Percentiles rank a stretch among this genome's conserved stretches.
phyloP scores from a whole-genome alignment of 2,329 filamentous ascomycete species.

The Ophiocordyceps robertsii region DNA sequence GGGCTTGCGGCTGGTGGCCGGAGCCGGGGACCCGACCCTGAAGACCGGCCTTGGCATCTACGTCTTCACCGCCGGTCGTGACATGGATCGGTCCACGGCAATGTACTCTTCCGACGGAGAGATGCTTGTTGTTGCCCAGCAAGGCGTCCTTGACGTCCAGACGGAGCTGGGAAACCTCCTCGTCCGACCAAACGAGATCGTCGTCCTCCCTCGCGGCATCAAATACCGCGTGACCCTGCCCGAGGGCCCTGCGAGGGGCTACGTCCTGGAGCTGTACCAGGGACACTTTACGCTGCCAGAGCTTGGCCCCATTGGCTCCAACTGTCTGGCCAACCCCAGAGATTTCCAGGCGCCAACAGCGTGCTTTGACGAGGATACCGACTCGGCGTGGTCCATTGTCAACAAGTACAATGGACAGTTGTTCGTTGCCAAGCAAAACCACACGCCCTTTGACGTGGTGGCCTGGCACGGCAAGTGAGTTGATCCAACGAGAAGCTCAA shows the following conservation, averaged over 20 bases:
- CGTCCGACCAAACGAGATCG: slow-evolving; percentile 65
- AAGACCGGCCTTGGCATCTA: slow-evolving; percentile 72
- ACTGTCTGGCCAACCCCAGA: slow-evolving; percentile 58
- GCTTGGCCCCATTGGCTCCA: slow-evolving; percentile 60
- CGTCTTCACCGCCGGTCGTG: slow-evolving; percentile 64
- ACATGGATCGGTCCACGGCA: slow-evolving; percentile 61
- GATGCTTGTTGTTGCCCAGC: slow-evolving; percentile 62
- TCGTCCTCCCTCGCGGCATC: slow-evolving; percentile 60
- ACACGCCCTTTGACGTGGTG: slow-evolving; percentile 68
- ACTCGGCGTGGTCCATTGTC: slow-evolving; percentile 25
- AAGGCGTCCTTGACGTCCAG: slow-evolving; percentile 60
- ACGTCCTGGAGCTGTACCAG: slow-evolving; percentile 63
- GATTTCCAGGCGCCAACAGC: slow-evolving; percentile 67
- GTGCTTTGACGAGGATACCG: slow-evolving; percentile 41
- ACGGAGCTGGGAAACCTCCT: slow-evolving; percentile 65
- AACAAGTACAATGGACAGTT: slow-evolving; percentile 54
- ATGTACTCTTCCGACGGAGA: slow-evolving; percentile 81
- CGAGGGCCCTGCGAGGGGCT: slow-evolving; percentile 50
- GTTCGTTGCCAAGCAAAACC: slow-evolving; percentile 50
- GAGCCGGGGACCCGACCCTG: slow-evolving; percentile 64
- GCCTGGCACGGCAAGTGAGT: slow-evolving; percentile 62
- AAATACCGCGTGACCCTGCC: slow-evolving; percentile 59
- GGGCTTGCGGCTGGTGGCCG: slow-evolving; percentile 56
- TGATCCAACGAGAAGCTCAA: too few relatives aligned
- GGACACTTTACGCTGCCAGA: slow-evolving; percentile 60